Base-by-base conservation (phyloP, 768 basidiomycete genomes). In the Imleria badia region DNA sequence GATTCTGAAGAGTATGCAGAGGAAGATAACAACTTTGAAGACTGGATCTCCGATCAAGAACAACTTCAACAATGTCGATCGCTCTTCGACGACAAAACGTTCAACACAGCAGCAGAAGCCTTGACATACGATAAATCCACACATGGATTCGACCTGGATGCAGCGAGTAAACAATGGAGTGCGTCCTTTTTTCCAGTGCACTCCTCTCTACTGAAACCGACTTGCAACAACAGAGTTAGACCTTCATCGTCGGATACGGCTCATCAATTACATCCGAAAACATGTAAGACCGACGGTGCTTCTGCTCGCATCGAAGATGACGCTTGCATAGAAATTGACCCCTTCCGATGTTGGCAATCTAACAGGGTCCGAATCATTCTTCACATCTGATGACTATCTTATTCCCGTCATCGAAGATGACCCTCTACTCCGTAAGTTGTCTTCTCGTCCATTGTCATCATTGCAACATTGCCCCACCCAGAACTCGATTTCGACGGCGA, bases 191-290 rank as follows among this genome's bases (percentile, higher is more conserved):
- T 40, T 8, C 10, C 17, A 2, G 13, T 6, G 30, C 17, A 5
- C 19, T 35, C 22, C 10, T 31, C 19, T 44, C 22, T 56, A 19
- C 47, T 52, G 55, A 57, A 33, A 17, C 38, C 33, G 30, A 45
- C 38, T 8, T 17, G 19, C 23, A 33, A 40, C 29, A 33, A 29
- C 58, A 92, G 90, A 75, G 0, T 74, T 95, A 36, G 94, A 96
- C 68, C 83, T 87, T 58, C 86, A 93, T 70, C 81, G 82, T 51
- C 80, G 89, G 19, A 86, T 93, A 61, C 82, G 90, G 45, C 72
- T 97, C 47, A 84, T 97, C 72, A 97, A 97, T 69, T 90, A 81
- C 71, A 92, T 96, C 65, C 76, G 94, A 53, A 87, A 82, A 72
- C 81, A 83, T 71, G 92, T 91, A 50, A 51, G 65, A 36, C 23